Percentiles rank a stretch among this genome's conserved stretches.
These are phyloP conservation scores for Rhodotorula babjevae DNA, from an alignment of 768 basidiomycete genomes.

Conservation along the genomic window DNA sequence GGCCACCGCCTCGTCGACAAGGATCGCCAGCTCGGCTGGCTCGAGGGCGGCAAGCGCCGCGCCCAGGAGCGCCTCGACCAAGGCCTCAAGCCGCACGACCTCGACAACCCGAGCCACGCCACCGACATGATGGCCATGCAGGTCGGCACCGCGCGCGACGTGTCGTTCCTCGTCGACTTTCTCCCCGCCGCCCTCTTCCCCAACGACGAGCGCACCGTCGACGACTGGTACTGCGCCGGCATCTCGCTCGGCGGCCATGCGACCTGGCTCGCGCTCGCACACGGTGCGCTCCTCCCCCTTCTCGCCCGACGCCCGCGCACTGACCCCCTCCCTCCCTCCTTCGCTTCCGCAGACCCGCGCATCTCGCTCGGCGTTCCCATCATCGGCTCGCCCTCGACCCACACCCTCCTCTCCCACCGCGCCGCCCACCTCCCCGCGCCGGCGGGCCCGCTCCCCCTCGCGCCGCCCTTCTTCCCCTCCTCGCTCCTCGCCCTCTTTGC, in stretches of 20 bases:
- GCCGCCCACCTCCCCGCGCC: constrained; percentile 15
- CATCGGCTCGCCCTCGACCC: constrained; percentile 39
- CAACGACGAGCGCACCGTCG: constrained; percentile 57
- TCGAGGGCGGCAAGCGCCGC: constrained; percentile 39
- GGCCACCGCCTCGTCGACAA: constrained; percentile 50
- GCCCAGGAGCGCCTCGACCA: constrained; percentile 51
- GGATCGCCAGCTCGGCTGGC: constrained; percentile 51
- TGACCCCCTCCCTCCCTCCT: background rate
- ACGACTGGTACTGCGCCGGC: constrained; percentile 67
- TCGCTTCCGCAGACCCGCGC: constrained; percentile 31
- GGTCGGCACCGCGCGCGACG: constrained; percentile 65
- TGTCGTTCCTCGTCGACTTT: constrained; percentile 76
- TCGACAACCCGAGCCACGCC: constrained; percentile 26
- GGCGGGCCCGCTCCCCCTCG: constrained; percentile 7
- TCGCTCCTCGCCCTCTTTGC: constrained; percentile 11
- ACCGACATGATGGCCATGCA: constrained; percentile 56
- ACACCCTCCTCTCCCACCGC: constrained; percentile 32
- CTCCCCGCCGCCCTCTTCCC: constrained; percentile 72
- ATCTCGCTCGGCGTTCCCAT: constrained; percentile 41
- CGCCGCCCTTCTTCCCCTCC: constrained; percentile 21
- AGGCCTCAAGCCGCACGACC: constrained; percentile 47
- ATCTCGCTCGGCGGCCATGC: constrained; percentile 80
- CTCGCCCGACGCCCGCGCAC: no score
- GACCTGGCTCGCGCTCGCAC: constrained; percentile 64
- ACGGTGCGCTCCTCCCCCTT: constrained; percentile 48